Evolutionary conservation across 257 asterid genomes (phyloP).

Genomic region (Lycium ferocissimum): DNA sequence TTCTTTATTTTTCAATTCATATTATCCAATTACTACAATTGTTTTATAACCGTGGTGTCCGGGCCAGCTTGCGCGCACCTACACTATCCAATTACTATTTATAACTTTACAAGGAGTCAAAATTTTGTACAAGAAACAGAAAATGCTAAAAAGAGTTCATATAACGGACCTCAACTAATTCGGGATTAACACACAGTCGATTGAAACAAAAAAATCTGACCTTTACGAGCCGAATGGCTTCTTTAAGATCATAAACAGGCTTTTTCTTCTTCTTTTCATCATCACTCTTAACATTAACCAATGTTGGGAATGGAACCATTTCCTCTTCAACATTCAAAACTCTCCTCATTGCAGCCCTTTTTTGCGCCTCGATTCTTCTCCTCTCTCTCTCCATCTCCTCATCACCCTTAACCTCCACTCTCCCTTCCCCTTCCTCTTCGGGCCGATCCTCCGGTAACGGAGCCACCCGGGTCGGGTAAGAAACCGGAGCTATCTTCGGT

Average conservation of each 20-base stretch:
- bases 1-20: no score
- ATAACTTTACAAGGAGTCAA: background rate
- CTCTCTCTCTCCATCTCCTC: constrained; percentile 72
- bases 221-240: constrained; percentile 83
- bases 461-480: constrained; percentile 79
- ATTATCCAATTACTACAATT: no score
- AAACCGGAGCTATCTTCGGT: constrained; percentile 54
- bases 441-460: constrained; percentile 83
- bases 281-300: constrained; percentile 56
- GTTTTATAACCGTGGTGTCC: no score
- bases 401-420: constrained; percentile 18
- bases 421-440: constrained; percentile 32
- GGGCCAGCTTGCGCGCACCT: no score
- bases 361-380: constrained; percentile 55
- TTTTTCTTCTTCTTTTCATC: constrained; percentile 60
- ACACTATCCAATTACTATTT: no score
- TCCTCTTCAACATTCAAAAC: constrained; percentile 51
- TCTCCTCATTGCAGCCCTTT: constrained; percentile 41
- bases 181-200: background rate
- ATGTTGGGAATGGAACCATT: constrained; percentile 76
- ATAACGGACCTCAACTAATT: background rate
- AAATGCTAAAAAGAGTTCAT: background rate
- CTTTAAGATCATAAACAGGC: constrained; percentile 82
- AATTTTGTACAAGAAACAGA: background rate
- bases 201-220: constrained; percentile 51